phyloP scores from a whole-genome alignment of 768 basidiomycete species.

The Boletus tylopilopsis region DNA sequence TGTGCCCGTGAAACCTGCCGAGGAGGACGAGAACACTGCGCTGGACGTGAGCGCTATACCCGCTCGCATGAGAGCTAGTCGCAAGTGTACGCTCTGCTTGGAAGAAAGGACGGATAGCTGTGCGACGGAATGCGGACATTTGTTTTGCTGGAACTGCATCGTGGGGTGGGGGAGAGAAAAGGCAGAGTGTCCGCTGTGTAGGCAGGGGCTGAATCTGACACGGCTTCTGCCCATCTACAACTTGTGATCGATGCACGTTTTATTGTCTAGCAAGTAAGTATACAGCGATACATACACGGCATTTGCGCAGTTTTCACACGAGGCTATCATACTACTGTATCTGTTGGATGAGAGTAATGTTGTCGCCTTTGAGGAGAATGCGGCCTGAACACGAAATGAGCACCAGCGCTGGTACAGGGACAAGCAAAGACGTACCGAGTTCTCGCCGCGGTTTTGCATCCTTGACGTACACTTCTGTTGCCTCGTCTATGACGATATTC shows the following conservation, averaged over 20 bases:
- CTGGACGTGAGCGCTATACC: conserved; percentile 59
- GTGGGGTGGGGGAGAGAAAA: conserved; percentile 88
- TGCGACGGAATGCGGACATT: conserved; percentile 84
- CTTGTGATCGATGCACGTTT: conserved; percentile 42
- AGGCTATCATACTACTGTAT: conserved; percentile 32
- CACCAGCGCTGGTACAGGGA: background rate
- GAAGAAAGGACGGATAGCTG: conserved; percentile 81
- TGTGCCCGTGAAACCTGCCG: conserved; percentile 53
- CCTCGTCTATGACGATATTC: conserved; percentile 95
- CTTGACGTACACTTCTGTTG: conserved; percentile 87
- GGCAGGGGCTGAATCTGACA: conserved; percentile 67
- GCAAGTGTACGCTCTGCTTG: conserved; percentile 80
- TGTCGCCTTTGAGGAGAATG: conserved; percentile 95
- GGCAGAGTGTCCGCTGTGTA: conserved; percentile 85
- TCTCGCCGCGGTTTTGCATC: conserved; percentile 82
- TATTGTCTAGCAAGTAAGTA: conserved; percentile 11
- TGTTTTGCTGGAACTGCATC: conserved; percentile 90
- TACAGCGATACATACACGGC: conserved; percentile 16
- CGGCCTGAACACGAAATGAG: conserved; percentile 56
- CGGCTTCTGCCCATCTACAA: conserved; percentile 81
- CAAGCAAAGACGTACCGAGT: conserved; percentile 56
- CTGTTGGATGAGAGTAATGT: conserved; percentile 97
- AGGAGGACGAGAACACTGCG: conserved; percentile 67
- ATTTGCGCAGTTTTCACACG: conserved; percentile 13
- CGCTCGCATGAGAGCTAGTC: conserved; percentile 45